Conservation (phyloP, 2,329 filamentous ascomycete genomes). For the Calonectria honghensis region DNA sequence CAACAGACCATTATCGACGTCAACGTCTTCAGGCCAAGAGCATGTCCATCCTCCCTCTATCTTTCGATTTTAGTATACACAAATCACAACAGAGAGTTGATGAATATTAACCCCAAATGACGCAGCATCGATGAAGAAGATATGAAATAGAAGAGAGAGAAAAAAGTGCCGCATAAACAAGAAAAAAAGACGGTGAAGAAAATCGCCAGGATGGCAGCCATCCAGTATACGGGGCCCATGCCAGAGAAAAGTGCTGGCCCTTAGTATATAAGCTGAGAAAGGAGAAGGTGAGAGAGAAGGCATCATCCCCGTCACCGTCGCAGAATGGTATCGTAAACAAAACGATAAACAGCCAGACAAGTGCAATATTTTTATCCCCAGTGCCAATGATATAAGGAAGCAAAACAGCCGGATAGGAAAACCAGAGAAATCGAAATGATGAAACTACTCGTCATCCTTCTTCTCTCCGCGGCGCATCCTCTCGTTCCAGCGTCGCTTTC, state of each 20-base stretch:
- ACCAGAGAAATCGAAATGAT: not conserved
- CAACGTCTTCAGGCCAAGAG: slow-evolving; percentile 30
- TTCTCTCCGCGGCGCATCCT: slow-evolving; percentile 65
- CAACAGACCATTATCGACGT: slow-evolving; percentile 25
- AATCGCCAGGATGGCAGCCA: slow-evolving; percentile 23
- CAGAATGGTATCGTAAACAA: slow-evolving; percentile 59
- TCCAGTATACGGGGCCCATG: slow-evolving; percentile 26
- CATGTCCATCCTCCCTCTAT: slow-evolving; percentile 28
- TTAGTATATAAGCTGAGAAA: slow-evolving; percentile 33
- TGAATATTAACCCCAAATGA: slow-evolving; percentile 26
- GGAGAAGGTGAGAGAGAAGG: slow-evolving; percentile 40
- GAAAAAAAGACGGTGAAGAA: slow-evolving; percentile 18
- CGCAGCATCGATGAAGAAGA: slow-evolving; percentile 2
- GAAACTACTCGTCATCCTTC: slow-evolving; percentile 55
- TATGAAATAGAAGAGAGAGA: not conserved
- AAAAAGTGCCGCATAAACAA: slow-evolving; percentile 9
- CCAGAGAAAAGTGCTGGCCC: slow-evolving; percentile 3
- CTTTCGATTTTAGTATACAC: slow-evolving; percentile 35
- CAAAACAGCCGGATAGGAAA: slow-evolving; percentile 28
- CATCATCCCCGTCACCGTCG: slow-evolving; percentile 47
- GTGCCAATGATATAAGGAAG: slow-evolving; percentile 35
- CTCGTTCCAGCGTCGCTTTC: slow-evolving; percentile 85
- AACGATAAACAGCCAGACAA: slow-evolving; percentile 45
- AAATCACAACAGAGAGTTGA: slow-evolving; percentile 24
- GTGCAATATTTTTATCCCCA: slow-evolving; percentile 46